These are phyloP conservation scores for Zygosaccharomyces rouxii DNA, from an alignment of 805 yeast species.

Conservation along the genomic window DNA sequence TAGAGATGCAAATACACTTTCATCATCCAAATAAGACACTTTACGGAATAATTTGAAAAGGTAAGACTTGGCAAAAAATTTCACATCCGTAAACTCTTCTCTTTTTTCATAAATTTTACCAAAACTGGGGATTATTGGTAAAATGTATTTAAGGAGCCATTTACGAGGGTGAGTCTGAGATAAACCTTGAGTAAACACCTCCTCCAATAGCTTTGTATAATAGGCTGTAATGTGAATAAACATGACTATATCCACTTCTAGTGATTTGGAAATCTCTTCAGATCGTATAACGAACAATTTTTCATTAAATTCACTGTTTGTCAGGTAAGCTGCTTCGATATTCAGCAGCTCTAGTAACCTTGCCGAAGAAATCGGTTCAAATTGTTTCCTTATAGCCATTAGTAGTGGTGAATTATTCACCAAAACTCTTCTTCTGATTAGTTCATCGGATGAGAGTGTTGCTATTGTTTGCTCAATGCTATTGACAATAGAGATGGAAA, in stretches of 20 bases:
- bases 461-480: constrained; percentile 24
- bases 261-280: constrained; percentile 13
- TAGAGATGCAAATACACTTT: constrained; percentile 12
- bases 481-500: constrained; percentile 22
- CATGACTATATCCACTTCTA: constrained; percentile 21
- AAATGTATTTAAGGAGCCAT: constrained; percentile 18
- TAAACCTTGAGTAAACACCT: not conserved
- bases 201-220: constrained; percentile 16
- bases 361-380: constrained; percentile 16
- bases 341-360: constrained; percentile 26
- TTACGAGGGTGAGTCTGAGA: constrained; percentile 4
- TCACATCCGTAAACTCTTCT: constrained; percentile 20
- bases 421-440: constrained; percentile 23
- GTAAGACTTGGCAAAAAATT: constrained; percentile 19
- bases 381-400: constrained; percentile 13
- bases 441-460: constrained; percentile 19
- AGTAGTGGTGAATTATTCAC: constrained; percentile 20
- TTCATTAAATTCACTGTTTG: constrained; percentile 17
- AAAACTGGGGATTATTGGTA: constrained; percentile 12
- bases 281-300: constrained; percentile 19
- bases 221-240: constrained; percentile 26
- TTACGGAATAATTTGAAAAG: constrained; percentile 25
- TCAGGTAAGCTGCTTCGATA: constrained; percentile 12
- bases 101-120: constrained; percentile 22
- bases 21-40: constrained; percentile 25